phyloP scores from a whole-genome alignment of 2,329 filamentous ascomycete genomes.

The Endothia cerciana region DNA sequence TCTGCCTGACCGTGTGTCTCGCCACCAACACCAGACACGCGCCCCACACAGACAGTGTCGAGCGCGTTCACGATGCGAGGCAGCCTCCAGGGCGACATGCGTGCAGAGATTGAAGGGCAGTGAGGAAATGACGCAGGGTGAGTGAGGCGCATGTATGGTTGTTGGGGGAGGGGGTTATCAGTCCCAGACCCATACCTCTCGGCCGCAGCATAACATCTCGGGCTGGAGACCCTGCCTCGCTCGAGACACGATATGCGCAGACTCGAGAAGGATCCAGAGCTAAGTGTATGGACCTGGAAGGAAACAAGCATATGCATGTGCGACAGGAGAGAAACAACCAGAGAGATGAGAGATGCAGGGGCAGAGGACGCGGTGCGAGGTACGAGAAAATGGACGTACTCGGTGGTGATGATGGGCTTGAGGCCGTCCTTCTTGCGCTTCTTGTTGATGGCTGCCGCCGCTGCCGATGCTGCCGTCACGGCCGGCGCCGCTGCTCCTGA shows the following conservation, averaged over 20 bases:
- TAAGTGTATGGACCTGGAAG: neutral
- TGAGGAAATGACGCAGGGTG: neutral
- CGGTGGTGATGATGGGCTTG: conserved; percentile 77
- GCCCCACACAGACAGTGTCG: neutral
- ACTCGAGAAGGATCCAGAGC: neutral
- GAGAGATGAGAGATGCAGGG: neutral
- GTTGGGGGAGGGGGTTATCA: neutral
- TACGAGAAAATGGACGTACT: conserved; percentile 44
- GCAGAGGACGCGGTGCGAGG: conserved; percentile 19
- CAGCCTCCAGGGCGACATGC: neutral
- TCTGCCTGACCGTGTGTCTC: neutral
- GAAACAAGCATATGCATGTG: conserved; percentile 5
- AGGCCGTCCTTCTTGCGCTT: conserved; percentile 76
- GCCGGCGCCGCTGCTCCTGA: conserved; percentile 13
- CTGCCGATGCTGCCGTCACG: conserved; percentile 13
- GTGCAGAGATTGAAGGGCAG: neutral
- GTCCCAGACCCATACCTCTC: conserved; percentile 3
- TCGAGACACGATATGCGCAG: neutral
- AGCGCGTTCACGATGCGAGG: neutral
- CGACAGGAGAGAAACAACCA: neutral
- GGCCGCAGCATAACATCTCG: conserved; percentile 6
- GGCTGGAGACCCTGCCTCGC: conserved; percentile 16
- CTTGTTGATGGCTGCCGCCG: conserved; percentile 37
- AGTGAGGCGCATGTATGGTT: neutral
- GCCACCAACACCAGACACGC: neutral